Base-by-base conservation (phyloP, 495 filamentous ascomycete genomes). In the Aspergillus diversus region DNA sequence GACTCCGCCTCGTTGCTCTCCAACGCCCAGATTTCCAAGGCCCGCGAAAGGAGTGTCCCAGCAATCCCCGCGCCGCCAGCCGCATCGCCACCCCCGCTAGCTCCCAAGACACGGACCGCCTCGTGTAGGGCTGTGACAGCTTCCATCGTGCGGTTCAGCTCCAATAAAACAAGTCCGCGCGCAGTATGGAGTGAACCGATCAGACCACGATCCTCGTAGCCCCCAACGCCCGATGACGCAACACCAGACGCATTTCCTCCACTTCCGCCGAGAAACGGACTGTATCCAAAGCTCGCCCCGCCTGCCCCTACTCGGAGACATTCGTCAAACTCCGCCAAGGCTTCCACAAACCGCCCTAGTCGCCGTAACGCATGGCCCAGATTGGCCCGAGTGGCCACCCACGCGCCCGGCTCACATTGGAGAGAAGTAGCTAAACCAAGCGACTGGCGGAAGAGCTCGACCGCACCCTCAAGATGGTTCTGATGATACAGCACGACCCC, bases 401-500 rank as follows among this genome's bases (percentile, higher is more conserved):
- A 97, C 3, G 94, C 91, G 43, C 85, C 82, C 0, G 90, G 86
- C 54, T 96, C 92, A 59, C 89, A 87, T 60, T 90, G 86, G 52
- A 95, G 92, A 21, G 92, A 88, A 0, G 86, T 83, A 1, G 93
- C 92, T 58, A 97, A 83, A 32, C 75, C 73, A 27, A 99, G 83
- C 0, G 94, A 90, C 65, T 86, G 84, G 2, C 75, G 77, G 75
- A 99, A 98, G 53, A 92, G 76, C 7, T 81, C 77, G 12, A 89
- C 83, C 5, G 95, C 90, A 13, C 88, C 86, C 34, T 86, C 77
- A 13, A 93, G 83, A 46, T 90, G 84, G 65, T 93, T 89, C 70
- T 97, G 92, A 70, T 98, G 93, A 73, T 97, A 99, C 49, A 91
- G 86, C 0, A 97, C 93, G 7, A 98, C 90, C 32, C 94, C 95